phyloP scores from a whole-genome alignment of 139 green algal genomes.

The Picochlorum costavermella region DNA sequence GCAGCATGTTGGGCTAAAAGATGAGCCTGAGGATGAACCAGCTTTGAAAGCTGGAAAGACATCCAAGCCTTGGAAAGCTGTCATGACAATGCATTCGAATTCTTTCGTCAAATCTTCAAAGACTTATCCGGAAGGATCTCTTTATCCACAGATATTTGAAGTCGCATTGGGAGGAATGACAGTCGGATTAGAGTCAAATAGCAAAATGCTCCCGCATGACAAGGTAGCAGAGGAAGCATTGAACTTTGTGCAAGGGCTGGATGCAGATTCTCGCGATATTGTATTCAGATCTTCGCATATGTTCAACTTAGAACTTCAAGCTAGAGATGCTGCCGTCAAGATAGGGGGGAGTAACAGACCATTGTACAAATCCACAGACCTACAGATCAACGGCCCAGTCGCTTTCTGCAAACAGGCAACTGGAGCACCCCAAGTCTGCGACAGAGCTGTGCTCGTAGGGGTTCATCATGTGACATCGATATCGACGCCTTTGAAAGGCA shows the following conservation, averaged over 20 bases:
- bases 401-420: constrained; percentile 48
- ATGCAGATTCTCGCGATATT: neutral
- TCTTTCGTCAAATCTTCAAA: too few species aligned
- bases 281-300: neutral
- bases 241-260: neutral
- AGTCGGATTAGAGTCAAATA: too few species aligned
- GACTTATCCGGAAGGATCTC: too few species aligned
- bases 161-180: too few species aligned
- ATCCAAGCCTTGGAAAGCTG: too few species aligned
- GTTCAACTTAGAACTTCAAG: neutral
- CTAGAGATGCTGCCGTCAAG: neutral
- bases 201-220: too few species aligned
- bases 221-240: neutral
- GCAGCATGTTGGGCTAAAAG: too few species aligned
- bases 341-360: constrained; percentile 9
- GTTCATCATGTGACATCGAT: constrained; percentile 27
- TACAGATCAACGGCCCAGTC: constrained; percentile 30
- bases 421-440: constrained; percentile 21
- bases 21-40: too few species aligned
- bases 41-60: too few species aligned
- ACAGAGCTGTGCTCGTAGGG: constrained; percentile 35
- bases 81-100: too few species aligned
- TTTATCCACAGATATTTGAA: too few species aligned
- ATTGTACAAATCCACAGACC: constrained; percentile 14
- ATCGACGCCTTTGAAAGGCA: constrained; percentile 11